These are phyloP conservation scores for Irpex rosettiformis DNA, from an alignment of 1,284 basidiomycete species.

Conservation along the genomic window DNA sequence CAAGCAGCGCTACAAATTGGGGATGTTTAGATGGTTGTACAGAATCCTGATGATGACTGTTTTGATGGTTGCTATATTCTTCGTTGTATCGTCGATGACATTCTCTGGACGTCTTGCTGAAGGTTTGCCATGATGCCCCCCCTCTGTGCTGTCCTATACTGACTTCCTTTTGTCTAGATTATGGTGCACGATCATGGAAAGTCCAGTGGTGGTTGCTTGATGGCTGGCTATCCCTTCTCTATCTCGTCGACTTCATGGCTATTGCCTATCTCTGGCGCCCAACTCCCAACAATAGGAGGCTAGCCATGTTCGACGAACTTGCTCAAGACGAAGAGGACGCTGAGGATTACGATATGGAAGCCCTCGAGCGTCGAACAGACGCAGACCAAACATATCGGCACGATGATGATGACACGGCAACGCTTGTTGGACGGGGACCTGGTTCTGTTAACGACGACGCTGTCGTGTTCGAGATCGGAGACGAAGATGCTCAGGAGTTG, in stretches of 20 bases:
- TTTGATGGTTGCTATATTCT: conserved; percentile 84
- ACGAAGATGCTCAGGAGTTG: conserved; percentile 62
- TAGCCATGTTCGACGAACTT: conserved; percentile 82
- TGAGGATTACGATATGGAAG: conserved; percentile 87
- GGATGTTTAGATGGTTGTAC: conserved; percentile 85
- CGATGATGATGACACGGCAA: conserved; percentile 64
- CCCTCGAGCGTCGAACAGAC: conserved; percentile 52
- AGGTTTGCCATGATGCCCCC: conserved; percentile 41
- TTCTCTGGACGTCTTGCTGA: conserved; percentile 90
- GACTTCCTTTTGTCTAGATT: conserved; percentile 51
- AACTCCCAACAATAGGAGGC: conserved; percentile 86
- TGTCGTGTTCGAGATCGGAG: conserved; percentile 91
- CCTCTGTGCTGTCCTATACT: not conserved
- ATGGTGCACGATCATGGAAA: conserved; percentile 91
- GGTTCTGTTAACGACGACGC: conserved; percentile 54
- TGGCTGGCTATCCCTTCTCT: conserved; percentile 90
- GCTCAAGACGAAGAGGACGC: conserved; percentile 91
- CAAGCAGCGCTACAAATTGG: conserved; percentile 85
- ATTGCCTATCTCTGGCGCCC: conserved; percentile 95
- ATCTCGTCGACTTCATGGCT: conserved; percentile 74
- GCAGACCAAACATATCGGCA: conserved; percentile 30
- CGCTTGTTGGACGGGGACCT: conserved; percentile 58
- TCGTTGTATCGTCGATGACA: conserved; percentile 87
- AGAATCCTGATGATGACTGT: conserved; percentile 86
- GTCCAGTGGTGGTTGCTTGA: conserved; percentile 96